Evolutionary conservation across 306 rosid genomes (phyloP).

Genomic region (Cucumis hystrix): DNA sequence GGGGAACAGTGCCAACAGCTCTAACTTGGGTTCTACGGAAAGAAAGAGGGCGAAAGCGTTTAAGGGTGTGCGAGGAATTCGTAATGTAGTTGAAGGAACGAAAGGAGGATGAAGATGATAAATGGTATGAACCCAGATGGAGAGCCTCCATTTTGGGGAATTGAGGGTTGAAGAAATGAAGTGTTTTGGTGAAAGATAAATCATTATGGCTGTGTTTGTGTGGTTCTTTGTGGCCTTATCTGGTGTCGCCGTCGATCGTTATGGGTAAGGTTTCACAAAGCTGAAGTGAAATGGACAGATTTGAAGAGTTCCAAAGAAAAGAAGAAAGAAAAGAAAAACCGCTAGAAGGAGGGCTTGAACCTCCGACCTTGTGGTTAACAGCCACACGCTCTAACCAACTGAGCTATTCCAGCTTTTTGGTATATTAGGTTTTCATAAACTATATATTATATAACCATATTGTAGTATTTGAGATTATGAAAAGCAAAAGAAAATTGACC

Average conservation of each 20-base stretch:
- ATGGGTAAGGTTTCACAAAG: background rate
- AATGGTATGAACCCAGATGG: slow-evolving; percentile 22
- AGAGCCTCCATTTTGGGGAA: slow-evolving; percentile 29
- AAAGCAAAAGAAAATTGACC: too few relatives aligned
- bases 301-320: background rate
- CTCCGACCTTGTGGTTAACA: slow-evolving; percentile 91
- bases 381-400: slow-evolving; percentile 87
- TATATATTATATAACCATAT: too few relatives aligned
- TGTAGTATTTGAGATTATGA: too few relatives aligned
- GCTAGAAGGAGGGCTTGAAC: slow-evolving; percentile 84
- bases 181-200: background rate
- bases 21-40: slow-evolving; percentile 28
- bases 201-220: background rate
- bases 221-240: slow-evolving; percentile 43
- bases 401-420: slow-evolving; percentile 12
- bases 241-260: background rate
- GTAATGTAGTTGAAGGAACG: slow-evolving; percentile 20
- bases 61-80: slow-evolving; percentile 18
- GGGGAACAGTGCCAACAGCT: slow-evolving; percentile 50
- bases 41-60: slow-evolving; percentile 15
- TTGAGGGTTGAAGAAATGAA: background rate
- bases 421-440: too few relatives aligned
- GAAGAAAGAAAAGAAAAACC: background rate
- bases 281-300: background rate
- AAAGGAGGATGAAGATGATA: slow-evolving; percentile 24